Evolutionary conservation across 1,284 basidiomycete species (phyloP), one percentile per base, ranked within the genome.

Genomic region (Tilletia caries): DNA sequence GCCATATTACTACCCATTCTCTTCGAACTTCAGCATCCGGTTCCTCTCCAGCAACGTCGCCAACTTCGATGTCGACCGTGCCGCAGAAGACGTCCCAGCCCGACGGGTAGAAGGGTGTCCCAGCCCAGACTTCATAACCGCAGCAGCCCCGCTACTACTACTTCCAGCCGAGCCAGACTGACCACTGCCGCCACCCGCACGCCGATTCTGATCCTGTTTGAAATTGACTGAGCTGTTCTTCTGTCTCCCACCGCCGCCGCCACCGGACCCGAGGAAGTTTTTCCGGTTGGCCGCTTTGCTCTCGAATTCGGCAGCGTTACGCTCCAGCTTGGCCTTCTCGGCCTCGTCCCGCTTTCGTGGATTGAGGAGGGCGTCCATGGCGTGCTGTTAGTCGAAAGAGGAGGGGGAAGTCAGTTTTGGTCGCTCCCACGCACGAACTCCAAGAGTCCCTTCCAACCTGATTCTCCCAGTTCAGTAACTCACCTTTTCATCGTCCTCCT

Each of bases 151-250:
- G 20, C 58, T 34, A 10, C 29, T 29, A 34, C 29, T 29, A 12
- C 32, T 29, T 33, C 32, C 58, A 10, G 58, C 27, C 5, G 58
- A 37, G 3, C 29, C 58, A 62, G 32, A 25, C 13, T 27, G 25
- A 10, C 1, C 48, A 29, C 58, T 29, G 34, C 32, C 58, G 34
- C 32, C 58, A 62, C 29, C 58, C 32, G 18, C 58, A 8, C 58
- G 58, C 27, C 58, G 58, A 50, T 6, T n/a, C 48, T 25, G 20
- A 33, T 29, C 58, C n/a, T n/a, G n/a, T n/a, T n/a, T n/a, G n/a
- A 34, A 62, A 62, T 37, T 62, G 33, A 62, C 32, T 3, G 58
- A 62, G 58, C 58, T 62, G 2, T n/a, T 62, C 15, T 62, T 62
- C 29, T 62, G 58, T 29, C 34, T 62, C 29, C 32, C 58, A 34